Evolutionary conservation across 148 eudicot genomes (phyloP).

Genomic region (Gaultheria prostrata): DNA sequence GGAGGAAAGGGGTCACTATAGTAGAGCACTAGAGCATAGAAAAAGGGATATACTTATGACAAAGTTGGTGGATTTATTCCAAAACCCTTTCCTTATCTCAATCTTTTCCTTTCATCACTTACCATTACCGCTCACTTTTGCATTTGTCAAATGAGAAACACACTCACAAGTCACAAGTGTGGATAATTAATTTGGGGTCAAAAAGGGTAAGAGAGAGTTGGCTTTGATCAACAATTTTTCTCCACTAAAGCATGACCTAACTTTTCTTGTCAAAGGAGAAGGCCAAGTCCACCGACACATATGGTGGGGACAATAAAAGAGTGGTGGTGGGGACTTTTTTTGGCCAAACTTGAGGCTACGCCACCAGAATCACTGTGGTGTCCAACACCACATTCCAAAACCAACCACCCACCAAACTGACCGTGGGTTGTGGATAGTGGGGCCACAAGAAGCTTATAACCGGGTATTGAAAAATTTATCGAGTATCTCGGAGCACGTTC

Average conservation of each 20-base stretch:
- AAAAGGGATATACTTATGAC: not conserved
- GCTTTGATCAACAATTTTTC: not conserved
- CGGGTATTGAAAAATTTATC: too few relatives aligned
- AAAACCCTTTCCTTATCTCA: not conserved
- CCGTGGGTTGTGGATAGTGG: not conserved
- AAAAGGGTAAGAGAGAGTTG: too few relatives aligned
- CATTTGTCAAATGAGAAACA: not conserved
- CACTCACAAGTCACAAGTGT: not conserved
- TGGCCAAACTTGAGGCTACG: not conserved
- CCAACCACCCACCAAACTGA: not conserved
- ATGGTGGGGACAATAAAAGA: not conserved
- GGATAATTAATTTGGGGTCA: not conserved
- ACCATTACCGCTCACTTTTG: not conserved
- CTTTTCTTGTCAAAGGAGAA: not conserved
- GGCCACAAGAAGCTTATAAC: not conserved
- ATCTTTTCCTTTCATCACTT: constrained; percentile 1
- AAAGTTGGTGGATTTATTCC: not conserved
- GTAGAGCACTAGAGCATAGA: too few relatives aligned
- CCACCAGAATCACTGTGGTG: not conserved
- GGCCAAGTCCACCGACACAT: not conserved
- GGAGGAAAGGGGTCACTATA: not conserved
- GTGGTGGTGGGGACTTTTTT: not conserved
- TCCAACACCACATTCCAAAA: constrained; percentile 5
- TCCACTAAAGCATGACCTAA: not conserved
- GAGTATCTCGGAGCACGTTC: too few relatives aligned